Percentiles rank a stretch among this genome's conserved stretches.
phyloP scores from a whole-genome alignment of 1,139 yeast genomes.

The Geotrichum citri-aurantii region DNA sequence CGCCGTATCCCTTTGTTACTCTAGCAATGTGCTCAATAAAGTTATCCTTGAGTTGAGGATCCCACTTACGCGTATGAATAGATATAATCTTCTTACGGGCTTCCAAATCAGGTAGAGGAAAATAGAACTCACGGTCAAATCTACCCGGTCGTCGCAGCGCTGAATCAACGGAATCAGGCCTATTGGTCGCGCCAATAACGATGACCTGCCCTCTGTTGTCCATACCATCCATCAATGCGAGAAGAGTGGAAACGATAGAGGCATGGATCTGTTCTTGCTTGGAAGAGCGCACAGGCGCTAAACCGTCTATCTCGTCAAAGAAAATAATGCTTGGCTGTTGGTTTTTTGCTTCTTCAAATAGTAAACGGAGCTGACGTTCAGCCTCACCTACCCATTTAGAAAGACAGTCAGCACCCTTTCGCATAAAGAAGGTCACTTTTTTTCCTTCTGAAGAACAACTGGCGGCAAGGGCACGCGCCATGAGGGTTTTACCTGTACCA shows the following conservation, averaged over 20 bases:
- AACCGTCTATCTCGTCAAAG: constrained; percentile 95
- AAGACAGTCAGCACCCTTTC: constrained; percentile 95
- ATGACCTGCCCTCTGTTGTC: constrained; percentile 94
- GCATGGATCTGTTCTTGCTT: constrained; percentile 98
- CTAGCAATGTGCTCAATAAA: constrained; percentile 66
- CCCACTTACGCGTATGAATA: constrained; percentile 88
- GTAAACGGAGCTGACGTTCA: constrained; percentile 79
- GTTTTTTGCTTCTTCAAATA: constrained; percentile 92
- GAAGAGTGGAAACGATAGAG: constrained; percentile 85
- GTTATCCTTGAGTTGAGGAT: constrained; percentile 53
- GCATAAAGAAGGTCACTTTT: constrained; percentile 92
- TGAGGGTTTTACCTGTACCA: constrained; percentile 95
- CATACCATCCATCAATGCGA: constrained; percentile 98
- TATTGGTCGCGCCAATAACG: constrained; percentile 94
- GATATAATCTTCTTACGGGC: constrained; percentile 72
- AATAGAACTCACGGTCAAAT: constrained; percentile 91
- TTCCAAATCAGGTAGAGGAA: constrained; percentile 79
- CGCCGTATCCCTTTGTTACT: constrained; percentile 95
- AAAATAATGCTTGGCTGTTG: constrained; percentile 94
- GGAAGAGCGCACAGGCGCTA: constrained; percentile 95
- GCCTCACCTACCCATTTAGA: constrained; percentile 99
- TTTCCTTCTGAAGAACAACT: constrained; percentile 75
- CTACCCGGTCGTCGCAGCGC: constrained; percentile 96
- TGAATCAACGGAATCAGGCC: constrained; percentile 97
- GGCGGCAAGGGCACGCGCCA: constrained; percentile 97